These are phyloP conservation scores for Zygosaccharomyces pseudobailii DNA, from an alignment of 1,139 yeast species.

Conservation along the genomic window DNA sequence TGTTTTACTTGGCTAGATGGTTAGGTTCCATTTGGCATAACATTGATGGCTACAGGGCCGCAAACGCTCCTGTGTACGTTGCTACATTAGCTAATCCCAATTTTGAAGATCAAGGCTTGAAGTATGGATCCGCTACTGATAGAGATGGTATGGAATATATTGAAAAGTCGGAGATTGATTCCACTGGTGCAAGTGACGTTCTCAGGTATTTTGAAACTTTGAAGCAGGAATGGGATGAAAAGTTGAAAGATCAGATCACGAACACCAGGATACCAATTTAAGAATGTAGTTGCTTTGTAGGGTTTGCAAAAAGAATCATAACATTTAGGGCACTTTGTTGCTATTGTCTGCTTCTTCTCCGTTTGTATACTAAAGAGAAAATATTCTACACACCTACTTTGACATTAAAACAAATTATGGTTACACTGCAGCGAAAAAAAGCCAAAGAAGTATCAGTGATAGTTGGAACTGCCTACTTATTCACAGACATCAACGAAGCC, in stretches of 20 bases:
- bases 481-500: slow-evolving; percentile 83
- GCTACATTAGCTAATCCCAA: slow-evolving; percentile 45
- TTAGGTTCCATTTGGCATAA: slow-evolving; percentile 86
- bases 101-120: slow-evolving; percentile 47
- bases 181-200: slow-evolving; percentile 63
- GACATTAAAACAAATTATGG: background rate
- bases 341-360: background rate
- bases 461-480: slow-evolving; percentile 17
- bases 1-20: slow-evolving; percentile 79
- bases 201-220: slow-evolving; percentile 53
- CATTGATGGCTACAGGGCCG: slow-evolving; percentile 82
- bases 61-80: slow-evolving; percentile 72
- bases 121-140: slow-evolving; percentile 71
- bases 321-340: background rate
- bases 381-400: background rate
- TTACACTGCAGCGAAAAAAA: slow-evolving; percentile 4
- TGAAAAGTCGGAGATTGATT: slow-evolving; percentile 49
- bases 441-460: background rate
- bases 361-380: background rate
- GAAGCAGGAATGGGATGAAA: slow-evolving; percentile 60
- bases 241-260: slow-evolving; percentile 65
- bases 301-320: background rate
- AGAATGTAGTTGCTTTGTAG: background rate
- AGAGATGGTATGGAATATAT: slow-evolving; percentile 63
- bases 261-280: slow-evolving; percentile 41